Evolutionary conservation across 345 rosid species (phyloP).

Genomic region (Aegle marmelos): DNA sequence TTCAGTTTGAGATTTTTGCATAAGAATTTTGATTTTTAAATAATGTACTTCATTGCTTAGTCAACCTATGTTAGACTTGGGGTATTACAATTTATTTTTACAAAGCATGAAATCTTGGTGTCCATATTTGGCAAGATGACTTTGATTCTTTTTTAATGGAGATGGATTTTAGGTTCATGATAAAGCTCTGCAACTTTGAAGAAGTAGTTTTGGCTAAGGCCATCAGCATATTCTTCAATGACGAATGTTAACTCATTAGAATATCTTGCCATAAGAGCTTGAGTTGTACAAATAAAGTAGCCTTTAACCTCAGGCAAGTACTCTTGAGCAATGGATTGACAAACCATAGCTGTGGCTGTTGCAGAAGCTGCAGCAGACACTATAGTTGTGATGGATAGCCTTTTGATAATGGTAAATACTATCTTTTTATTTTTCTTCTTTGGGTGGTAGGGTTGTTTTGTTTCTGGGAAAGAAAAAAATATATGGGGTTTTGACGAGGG

Average conservation of each 20-base stretch:
- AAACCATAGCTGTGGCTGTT: constrained; percentile 30
- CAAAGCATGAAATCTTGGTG: constrained; percentile 11
- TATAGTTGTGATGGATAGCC: constrained; percentile 18
- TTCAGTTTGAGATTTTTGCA: too few relatives aligned
- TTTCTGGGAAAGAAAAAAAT: not conserved
- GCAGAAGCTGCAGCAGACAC: constrained; percentile 33
- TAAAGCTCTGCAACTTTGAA: constrained; percentile 35
- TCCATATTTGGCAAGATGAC: constrained; percentile 12
- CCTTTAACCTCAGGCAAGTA: constrained; percentile 32
- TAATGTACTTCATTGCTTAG: too few relatives aligned
- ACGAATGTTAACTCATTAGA: constrained; percentile 23
- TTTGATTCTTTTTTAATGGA: constrained; percentile 12
- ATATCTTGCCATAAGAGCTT: constrained; percentile 12
- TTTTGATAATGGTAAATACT: constrained; percentile 1
- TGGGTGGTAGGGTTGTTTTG: not conserved
- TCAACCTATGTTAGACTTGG: too few relatives aligned
- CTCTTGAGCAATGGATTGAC: constrained; percentile 26
- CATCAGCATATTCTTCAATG: constrained; percentile 32
- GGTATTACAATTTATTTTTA: too few relatives aligned
- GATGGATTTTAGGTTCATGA: constrained; percentile 30
- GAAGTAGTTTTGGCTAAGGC: constrained; percentile 29
- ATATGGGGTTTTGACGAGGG: too few relatives aligned
- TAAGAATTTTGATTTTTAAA: too few relatives aligned
- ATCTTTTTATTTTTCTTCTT: not conserved
- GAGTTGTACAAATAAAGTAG: constrained; percentile 25